Percentiles rank a stretch among this genome's conserved stretches.
Evolutionary conservation across 352 stramenopile species (phyloP).

Genomic region (Aphanomyces invadans): DNA sequence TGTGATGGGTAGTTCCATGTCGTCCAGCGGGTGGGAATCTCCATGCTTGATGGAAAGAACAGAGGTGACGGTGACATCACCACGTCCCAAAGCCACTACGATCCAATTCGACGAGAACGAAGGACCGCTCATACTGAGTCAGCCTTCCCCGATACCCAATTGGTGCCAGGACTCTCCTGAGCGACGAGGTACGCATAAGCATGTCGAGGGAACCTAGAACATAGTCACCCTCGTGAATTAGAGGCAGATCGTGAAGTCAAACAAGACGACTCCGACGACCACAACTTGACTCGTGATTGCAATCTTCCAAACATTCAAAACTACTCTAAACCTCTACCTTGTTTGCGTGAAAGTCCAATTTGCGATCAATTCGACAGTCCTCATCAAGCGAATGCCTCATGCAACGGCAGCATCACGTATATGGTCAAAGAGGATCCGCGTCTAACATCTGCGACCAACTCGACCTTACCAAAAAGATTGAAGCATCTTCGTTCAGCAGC

Average conservation of each 20-base stretch:
- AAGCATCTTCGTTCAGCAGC: neutral
- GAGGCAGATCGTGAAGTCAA: neutral
- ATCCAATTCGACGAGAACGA: neutral
- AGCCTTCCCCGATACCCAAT: neutral
- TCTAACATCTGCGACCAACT: neutral
- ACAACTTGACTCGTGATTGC: too few relatives aligned
- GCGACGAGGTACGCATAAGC: neutral
- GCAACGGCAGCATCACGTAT: neutral
- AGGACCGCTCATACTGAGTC: neutral
- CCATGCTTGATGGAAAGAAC: conserved; percentile 10
- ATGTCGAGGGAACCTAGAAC: too few relatives aligned
- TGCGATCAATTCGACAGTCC: too few relatives aligned
- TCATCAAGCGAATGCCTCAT: neutral
- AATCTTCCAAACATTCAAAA: too few relatives aligned
- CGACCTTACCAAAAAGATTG: neutral
- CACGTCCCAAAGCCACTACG: too few relatives aligned
- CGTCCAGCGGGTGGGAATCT: neutral
- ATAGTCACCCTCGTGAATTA: too few relatives aligned
- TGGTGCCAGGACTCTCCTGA: neutral
- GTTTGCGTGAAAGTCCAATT: too few relatives aligned
- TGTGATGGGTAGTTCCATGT: conserved; percentile 8
- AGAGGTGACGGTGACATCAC: too few relatives aligned
- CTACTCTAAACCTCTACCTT: too few relatives aligned
- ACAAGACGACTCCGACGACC: too few relatives aligned
- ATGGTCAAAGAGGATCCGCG: neutral